Conservation (phyloP, 1,284 basidiomycete species). For the Microbotryum lychnidis-dioicae region DNA sequence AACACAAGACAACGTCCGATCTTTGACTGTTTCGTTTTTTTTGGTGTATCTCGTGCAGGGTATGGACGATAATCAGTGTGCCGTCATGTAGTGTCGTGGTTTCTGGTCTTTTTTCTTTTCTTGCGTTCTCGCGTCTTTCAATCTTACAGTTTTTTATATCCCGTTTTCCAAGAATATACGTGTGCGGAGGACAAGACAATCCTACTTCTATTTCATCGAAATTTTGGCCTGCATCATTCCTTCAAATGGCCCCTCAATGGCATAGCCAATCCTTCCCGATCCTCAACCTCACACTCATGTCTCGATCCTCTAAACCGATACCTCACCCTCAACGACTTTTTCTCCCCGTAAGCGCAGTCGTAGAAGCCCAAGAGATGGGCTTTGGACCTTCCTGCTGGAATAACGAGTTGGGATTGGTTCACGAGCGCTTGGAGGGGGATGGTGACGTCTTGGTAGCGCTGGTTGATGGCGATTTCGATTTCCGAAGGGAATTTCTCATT, state of each 20-base stretch:
- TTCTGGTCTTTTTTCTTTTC: too few species aligned
- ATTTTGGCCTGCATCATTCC: background rate
- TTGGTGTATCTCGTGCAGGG: too few species aligned
- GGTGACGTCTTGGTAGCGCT: constrained; percentile 52
- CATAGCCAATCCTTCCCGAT: constrained; percentile 59
- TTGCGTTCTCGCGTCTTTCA: too few species aligned
- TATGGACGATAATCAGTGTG: too few species aligned
- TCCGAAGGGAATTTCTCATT: constrained; percentile 49
- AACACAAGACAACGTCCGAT: too few species aligned
- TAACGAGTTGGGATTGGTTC: constrained; percentile 62
- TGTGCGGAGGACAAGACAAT: too few species aligned
- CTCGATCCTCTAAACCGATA: constrained; percentile 66
- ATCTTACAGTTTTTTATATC: too few species aligned
- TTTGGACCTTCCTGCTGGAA: constrained; percentile 61
- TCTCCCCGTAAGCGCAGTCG: constrained; percentile 50
- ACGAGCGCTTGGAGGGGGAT: constrained; percentile 75
- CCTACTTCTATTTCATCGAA: too few species aligned
- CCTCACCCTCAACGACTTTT: constrained; percentile 59
- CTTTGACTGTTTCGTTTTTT: too few species aligned
- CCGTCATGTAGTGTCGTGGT: too few species aligned
- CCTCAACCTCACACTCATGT: constrained; percentile 69
- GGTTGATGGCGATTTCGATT: background rate
- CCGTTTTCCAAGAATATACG: too few species aligned
- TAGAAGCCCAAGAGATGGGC: constrained; percentile 35
- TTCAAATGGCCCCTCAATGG: constrained; percentile 51